Evolutionary conservation across 2,329 filamentous ascomycete species (phyloP), one percentile per base, ranked within the genome.

Genomic region (Paecilomyces variotii): DNA sequence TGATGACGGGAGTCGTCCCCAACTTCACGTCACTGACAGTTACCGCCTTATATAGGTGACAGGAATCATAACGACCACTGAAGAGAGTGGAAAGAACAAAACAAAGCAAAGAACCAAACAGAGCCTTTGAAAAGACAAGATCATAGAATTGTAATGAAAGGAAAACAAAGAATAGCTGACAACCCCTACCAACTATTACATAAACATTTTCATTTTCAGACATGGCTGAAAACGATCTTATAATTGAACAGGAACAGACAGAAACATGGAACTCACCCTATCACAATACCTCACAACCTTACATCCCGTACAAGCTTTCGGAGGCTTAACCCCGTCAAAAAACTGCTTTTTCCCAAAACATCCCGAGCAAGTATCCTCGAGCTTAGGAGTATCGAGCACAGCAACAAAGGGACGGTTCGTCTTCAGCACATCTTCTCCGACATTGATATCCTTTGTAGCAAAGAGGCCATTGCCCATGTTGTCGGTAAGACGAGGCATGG

Each of bases 301-400:
- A 65, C 85, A 87, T 6, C 81, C 82, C 2, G 79, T 79, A 66
- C 85, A 87, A 26, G 75, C 76, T 58, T 80, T 81, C n/a, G 86
- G 72, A 2, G 60, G 64, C 3, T n/a, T 68, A 60, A 50, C 30
- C 55, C 56, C 57, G 39, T 65, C 64, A n/a, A 45, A 45, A 14
- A 59, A 60, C 19, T 69, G 64, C 49, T 60, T 63, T 51, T 75
- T 78, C 4, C 74, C 71, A 64, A 82, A 83, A 68, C 85, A 87
- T 60, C 81, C 81, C 35, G 81, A 79, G 67, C 85, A 87, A 12
- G 79, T 82, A 62, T 82, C 80, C 3, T 70, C 67, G 4, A 86
- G 66, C n/a, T 79, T 74, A 2, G 73, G 68, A 1, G 78, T 76
- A 60, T 86, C 82, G 1, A 86, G 70, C 14, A 82, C 81, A 0